phyloP scores from a whole-genome alignment of 2,329 filamentous ascomycete species.

The Aspergillus pseudonomiae region DNA sequence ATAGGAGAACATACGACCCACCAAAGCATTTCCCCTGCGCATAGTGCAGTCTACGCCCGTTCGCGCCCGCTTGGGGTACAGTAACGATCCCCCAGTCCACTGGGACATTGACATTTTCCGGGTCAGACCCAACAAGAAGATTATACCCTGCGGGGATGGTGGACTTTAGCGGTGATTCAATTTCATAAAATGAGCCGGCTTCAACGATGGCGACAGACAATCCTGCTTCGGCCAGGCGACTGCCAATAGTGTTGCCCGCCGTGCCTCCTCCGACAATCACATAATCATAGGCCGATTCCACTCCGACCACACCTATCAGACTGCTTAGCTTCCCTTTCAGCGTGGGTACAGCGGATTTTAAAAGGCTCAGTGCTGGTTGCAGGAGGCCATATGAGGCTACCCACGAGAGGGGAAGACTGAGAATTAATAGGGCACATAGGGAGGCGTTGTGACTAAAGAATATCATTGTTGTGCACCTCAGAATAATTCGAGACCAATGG shows the following conservation, averaged over 20 bases:
- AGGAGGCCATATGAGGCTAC: not conserved
- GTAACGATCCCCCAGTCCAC: conserved; percentile 29
- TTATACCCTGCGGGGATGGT: conserved; percentile 25
- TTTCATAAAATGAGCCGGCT: conserved; percentile 33
- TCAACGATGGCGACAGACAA: conserved; percentile 32
- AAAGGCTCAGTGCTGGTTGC: not conserved
- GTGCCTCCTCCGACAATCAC: conserved; percentile 27
- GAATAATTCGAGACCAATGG: not conserved
- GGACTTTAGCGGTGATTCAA: conserved; percentile 28
- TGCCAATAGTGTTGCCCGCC: conserved; percentile 19
- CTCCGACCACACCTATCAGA: not conserved
- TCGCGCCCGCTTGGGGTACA: conserved; percentile 16
- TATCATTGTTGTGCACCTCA: not conserved
- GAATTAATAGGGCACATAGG: not conserved
- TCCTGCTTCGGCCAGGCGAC: conserved; percentile 23
- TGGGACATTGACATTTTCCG: conserved; percentile 15
- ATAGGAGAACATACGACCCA: not conserved
- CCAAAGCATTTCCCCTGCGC: conserved; percentile 22
- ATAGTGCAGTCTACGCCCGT: conserved; percentile 23
- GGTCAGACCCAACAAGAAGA: conserved; percentile 25
- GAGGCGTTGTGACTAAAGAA: not conserved
- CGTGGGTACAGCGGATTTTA: not conserved
- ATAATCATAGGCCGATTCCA: conserved; percentile 1
- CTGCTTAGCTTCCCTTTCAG: not conserved
- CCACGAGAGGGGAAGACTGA: not conserved